Conservation (phyloP, 495 filamentous ascomycete species). For the Chaetomium cochliodes region DNA sequence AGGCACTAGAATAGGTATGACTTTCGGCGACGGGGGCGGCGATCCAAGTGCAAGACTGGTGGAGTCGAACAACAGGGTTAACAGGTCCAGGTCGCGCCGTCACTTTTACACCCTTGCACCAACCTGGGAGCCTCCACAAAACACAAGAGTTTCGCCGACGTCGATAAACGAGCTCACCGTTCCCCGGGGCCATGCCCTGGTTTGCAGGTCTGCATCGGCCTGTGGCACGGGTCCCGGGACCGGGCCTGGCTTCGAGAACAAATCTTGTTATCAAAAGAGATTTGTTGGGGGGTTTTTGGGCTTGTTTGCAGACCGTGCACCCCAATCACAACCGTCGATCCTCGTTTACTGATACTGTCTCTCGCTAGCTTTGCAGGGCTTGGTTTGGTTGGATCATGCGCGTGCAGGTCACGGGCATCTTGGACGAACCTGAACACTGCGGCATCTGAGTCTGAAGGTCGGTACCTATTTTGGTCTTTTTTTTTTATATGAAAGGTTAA, state of each 20-base stretch:
- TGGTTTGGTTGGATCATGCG: background rate
- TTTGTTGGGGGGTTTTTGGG: background rate
- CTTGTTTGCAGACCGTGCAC: background rate
- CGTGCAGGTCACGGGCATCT: background rate
- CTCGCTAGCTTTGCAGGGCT: too few relatives aligned
- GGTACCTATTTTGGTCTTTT: background rate
- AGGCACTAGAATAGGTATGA: slow-evolving; percentile 2
- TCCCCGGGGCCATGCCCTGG: background rate
- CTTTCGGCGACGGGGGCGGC: background rate
- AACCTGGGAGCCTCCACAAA: too few relatives aligned
- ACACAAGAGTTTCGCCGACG: background rate
- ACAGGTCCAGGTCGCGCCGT: slow-evolving; percentile 7
- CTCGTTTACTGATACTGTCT: background rate
- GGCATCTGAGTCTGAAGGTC: background rate
- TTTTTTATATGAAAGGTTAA: too few relatives aligned
- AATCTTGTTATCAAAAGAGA: background rate
- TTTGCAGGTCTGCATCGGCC: slow-evolving; percentile 10
- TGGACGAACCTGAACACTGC: background rate
- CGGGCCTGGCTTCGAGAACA: slow-evolving; percentile 11
- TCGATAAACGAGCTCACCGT: background rate
- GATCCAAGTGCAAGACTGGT: background rate
- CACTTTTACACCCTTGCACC: background rate
- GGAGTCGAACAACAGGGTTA: background rate
- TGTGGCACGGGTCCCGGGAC: background rate
- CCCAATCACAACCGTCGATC: background rate